Conservation (phyloP, 345 rosid species). For the Erodium maritimum region DNA sequence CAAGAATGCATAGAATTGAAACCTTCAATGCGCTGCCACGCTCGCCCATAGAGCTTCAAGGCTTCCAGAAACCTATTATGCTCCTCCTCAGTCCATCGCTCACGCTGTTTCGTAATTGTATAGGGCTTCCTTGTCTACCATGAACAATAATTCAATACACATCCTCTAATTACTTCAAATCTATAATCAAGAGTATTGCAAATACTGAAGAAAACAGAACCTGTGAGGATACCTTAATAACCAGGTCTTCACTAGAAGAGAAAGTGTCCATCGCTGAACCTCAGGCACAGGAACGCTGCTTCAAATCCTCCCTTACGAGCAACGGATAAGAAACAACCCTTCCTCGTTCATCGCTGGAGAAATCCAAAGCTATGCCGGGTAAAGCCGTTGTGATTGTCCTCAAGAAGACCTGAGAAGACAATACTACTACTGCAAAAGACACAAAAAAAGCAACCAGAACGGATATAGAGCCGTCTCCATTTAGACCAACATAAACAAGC, state of each 20-base stretch:
- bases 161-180: not conserved
- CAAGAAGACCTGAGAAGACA: not conserved
- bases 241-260: constrained; percentile 72
- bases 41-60: constrained; percentile 9
- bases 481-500: not conserved
- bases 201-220: not conserved
- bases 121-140: constrained; percentile 6
- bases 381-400: not conserved
- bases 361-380: not conserved
- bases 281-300: not conserved
- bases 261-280: constrained; percentile 9
- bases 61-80: constrained; percentile 10
- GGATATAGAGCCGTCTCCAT: not conserved
- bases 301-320: not conserved
- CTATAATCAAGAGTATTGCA: not conserved
- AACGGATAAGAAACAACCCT: not conserved
- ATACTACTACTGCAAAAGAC: not conserved
- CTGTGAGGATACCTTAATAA: constrained; percentile 46
- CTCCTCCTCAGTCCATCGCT: constrained; percentile 11
- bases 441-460: not conserved
- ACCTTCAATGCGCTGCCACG: constrained; percentile 9
- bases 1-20: constrained; percentile 6
- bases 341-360: not conserved
- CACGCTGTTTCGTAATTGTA: constrained; percentile 6
- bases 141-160: not conserved